Base-by-base conservation (phyloP, 2,329 filamentous ascomycete species). In the Juglanconis oblonga region DNA sequence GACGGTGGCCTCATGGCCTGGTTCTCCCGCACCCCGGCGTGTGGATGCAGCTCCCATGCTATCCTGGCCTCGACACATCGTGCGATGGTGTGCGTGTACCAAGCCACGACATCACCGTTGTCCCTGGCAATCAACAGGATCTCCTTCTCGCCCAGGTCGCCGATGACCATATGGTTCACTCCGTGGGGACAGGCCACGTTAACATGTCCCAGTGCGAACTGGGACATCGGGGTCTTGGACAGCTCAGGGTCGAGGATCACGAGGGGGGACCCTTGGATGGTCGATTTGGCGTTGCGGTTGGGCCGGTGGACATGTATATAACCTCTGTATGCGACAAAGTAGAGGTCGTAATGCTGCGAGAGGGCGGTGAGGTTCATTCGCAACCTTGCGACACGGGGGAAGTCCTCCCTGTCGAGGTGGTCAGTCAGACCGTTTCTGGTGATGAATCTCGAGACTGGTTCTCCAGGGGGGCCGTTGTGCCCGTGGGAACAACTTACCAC, bases 21-120 rank as follows among this genome's bases (percentile, higher is more conserved):
- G 24, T 29, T 24, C 13, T 36, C 3, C 11, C 13, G 51, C 10
- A 29, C 32, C 33, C 14, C 31, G 6, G 29, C 4, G 8, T 9
- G 24, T 7, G 32, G n/a, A 9, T 24, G 13, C n/a, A 11, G 29
- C 29, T 44, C 10, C 11, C 31, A 5, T 5, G 32, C n/a, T 29
- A 38, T n/a, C 8, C 49, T 57, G 5, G 51, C 56, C 52, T 74
- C 72, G 44, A 87, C 72, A 44, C 75, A 77, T 11, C 77, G 74
- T 35, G 72, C 75, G 58, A 86, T 78, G 6, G 73, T 75, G 52
- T 80, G 79, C 0, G 86, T 88, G 68, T 89, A 86, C 71, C 90
- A 93, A 6, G 83, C 88, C 51, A 86, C 77, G 2, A 92, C 82
- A 69, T 94, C 90, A 6, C 91, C 91, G 63, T 92, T 89, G 66